Evolutionary conservation across 2,329 filamentous ascomycete genomes (phyloP).

Genomic region (Fusarium nisikadoi): DNA sequence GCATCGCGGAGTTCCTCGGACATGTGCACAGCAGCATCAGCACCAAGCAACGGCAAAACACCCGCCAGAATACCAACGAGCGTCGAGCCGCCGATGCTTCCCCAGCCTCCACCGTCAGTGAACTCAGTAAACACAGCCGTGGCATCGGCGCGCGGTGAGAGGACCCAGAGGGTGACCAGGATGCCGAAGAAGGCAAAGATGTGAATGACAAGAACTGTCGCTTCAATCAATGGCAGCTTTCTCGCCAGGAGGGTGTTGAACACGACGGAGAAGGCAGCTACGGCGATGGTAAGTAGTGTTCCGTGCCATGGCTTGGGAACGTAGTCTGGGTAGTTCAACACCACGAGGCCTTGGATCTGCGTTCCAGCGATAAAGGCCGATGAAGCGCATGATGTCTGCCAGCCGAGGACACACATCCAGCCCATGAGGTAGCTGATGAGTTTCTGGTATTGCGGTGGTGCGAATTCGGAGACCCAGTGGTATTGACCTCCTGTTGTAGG

Average conservation of each 20-base stretch:
- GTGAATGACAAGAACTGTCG: constrained; percentile 30
- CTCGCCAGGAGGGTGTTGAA: constrained; percentile 35
- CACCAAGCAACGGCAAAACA: constrained; percentile 30
- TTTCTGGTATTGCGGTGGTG: constrained; percentile 59
- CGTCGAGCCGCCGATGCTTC: constrained; percentile 25
- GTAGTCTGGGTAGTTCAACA: constrained; percentile 45
- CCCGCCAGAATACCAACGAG: constrained; percentile 40
- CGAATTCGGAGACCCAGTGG: constrained; percentile 67
- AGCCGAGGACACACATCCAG: constrained; percentile 59
- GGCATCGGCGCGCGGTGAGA: constrained; percentile 31
- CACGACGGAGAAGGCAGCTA: constrained; percentile 27
- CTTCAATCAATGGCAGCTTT: constrained; percentile 32
- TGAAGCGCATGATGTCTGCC: constrained; percentile 55
- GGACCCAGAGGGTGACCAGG: constrained; percentile 37
- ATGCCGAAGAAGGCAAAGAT: constrained; percentile 40
- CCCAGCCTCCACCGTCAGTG: constrained; percentile 36
- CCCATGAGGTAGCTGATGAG: constrained; percentile 63
- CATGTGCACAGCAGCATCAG: constrained; percentile 41
- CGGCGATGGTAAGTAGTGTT: constrained; percentile 24
- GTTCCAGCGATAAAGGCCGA: constrained; percentile 56
- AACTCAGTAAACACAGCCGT: constrained; percentile 33
- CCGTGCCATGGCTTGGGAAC: constrained; percentile 34
- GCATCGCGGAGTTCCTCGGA: constrained; percentile 37
- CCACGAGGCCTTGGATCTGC: constrained; percentile 57
- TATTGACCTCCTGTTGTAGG: constrained; percentile 69